These are phyloP conservation scores for Aspergillus sojae DNA, from an alignment of 2,329 filamentous ascomycete species.

Conservation along the genomic window DNA sequence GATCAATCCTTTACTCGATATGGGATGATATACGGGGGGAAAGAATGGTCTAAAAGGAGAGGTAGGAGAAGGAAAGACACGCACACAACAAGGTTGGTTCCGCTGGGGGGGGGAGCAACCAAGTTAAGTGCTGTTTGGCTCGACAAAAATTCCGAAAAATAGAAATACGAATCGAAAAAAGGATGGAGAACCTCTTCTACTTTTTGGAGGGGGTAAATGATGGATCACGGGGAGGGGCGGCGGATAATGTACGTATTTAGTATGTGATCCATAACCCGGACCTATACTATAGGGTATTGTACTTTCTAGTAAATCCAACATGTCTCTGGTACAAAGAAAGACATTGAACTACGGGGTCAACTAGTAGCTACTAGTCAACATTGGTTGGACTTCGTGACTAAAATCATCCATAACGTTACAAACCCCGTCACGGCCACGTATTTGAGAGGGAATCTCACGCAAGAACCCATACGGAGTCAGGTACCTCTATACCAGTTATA, in stretches of 20 bases:
- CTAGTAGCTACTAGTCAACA: background rate
- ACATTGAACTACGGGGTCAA: background rate
- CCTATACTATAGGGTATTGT: background rate
- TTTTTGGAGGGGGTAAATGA: background rate
- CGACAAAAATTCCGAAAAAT: background rate
- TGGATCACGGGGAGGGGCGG: slow-evolving; percentile 6
- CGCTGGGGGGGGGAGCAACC: background rate
- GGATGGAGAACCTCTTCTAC: background rate
- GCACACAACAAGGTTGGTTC: background rate
- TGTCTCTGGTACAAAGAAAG: background rate
- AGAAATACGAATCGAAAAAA: background rate
- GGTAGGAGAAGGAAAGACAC: background rate
- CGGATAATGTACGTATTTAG: background rate
- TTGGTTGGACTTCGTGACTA: background rate
- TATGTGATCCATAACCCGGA: background rate
- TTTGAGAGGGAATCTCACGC: background rate
- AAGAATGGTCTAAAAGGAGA: background rate
- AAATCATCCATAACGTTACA: too few species aligned
- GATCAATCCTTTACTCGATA: slow-evolving; percentile 3
- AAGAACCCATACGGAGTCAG: background rate
- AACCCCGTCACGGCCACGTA: background rate
- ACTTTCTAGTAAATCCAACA: background rate
- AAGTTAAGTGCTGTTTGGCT: slow-evolving; percentile 1
- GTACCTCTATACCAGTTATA: background rate
- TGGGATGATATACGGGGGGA: background rate